These are phyloP conservation scores for Sordariomycetes sp. DNA, from an alignment of 2,329 filamentous ascomycete genomes.

Conservation along the genomic window DNA sequence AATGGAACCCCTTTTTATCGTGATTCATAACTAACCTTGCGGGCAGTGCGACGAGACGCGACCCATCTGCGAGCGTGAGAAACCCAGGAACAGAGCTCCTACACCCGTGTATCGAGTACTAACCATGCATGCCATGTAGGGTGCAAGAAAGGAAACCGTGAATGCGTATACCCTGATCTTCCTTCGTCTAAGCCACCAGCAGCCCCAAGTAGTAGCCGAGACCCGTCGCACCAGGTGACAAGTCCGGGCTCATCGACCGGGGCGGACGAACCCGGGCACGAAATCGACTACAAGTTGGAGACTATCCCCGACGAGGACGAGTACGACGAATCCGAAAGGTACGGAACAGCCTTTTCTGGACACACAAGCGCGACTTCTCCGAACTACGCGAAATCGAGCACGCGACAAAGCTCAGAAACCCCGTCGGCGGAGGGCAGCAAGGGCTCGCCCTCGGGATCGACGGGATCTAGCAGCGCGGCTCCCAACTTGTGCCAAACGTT, in stretches of 20 bases:
- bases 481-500: slow-evolving; percentile 3
- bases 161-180: slow-evolving; percentile 79
- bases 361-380: slow-evolving; percentile 17
- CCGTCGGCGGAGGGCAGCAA: slow-evolving; percentile 36
- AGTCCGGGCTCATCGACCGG: slow-evolving; percentile 43
- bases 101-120: background rate
- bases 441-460: slow-evolving; percentile 37
- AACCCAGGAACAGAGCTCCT: background rate
- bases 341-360: background rate
- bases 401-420: slow-evolving; percentile 37
- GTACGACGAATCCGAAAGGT: slow-evolving; percentile 15
- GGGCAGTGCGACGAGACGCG: slow-evolving; percentile 76
- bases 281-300: slow-evolving; percentile 28
- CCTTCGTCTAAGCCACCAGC: slow-evolving; percentile 13
- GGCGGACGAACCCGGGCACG: slow-evolving; percentile 31
- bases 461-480: slow-evolving; percentile 23
- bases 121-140: slow-evolving; percentile 30
- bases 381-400: slow-evolving; percentile 18
- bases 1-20: background rate
- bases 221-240: slow-evolving; percentile 24
- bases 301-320: slow-evolving; percentile 44
- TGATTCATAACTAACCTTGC: background rate
- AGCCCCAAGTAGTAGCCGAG: slow-evolving; percentile 16
- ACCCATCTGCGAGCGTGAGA: slow-evolving; percentile 69
- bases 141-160: slow-evolving; percentile 81